Percentiles rank a stretch among this genome's conserved stretches.
phyloP scores from a whole-genome alignment of 2,329 filamentous ascomycete genomes.

The Phyllachora maydis region DNA sequence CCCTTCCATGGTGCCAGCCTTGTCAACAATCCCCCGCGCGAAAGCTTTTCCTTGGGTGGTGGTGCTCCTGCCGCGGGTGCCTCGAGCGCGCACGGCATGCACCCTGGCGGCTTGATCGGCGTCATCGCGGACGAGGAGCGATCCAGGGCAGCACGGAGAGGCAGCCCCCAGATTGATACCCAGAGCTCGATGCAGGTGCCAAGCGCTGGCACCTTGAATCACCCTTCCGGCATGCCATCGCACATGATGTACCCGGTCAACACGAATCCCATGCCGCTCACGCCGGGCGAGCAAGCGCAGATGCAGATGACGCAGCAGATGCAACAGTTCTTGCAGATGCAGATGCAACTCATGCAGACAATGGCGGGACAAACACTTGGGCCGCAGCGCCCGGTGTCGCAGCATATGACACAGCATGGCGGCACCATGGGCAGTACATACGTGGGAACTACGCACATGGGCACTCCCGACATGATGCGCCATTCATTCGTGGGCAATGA shows the following conservation, averaged over 20 bases:
- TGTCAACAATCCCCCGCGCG: constrained; percentile 49
- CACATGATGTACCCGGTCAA: constrained; percentile 24
- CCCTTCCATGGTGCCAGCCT: constrained; percentile 67
- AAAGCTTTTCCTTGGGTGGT: constrained; percentile 51
- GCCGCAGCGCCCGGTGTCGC: too few species aligned
- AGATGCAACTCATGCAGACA: constrained; percentile 88
- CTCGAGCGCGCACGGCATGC: constrained; percentile 20
- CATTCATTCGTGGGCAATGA: constrained; percentile 24
- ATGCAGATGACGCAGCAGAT: constrained; percentile 69
- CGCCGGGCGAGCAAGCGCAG: constrained; percentile 50
- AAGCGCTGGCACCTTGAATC: constrained; percentile 21
- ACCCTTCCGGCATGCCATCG: constrained; percentile 23
- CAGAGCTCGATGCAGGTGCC: constrained; percentile 15
- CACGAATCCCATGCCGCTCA: constrained; percentile 17
- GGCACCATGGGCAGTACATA: too few species aligned
- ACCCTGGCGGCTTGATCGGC: constrained; percentile 64
- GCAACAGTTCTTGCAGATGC: constrained; percentile 79
- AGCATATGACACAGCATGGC: too few species aligned
- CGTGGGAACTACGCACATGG: too few species aligned
- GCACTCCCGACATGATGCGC: constrained; percentile 11
- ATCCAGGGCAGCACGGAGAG: constrained; percentile 55
- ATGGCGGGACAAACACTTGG: too few species aligned
- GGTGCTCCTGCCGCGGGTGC: constrained; percentile 20
- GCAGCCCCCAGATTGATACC: constrained; percentile 49
- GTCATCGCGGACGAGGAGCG: constrained; percentile 77